Conservation (phyloP, 352 stramenopile species). For the Globisporangium camurandrum region DNA sequence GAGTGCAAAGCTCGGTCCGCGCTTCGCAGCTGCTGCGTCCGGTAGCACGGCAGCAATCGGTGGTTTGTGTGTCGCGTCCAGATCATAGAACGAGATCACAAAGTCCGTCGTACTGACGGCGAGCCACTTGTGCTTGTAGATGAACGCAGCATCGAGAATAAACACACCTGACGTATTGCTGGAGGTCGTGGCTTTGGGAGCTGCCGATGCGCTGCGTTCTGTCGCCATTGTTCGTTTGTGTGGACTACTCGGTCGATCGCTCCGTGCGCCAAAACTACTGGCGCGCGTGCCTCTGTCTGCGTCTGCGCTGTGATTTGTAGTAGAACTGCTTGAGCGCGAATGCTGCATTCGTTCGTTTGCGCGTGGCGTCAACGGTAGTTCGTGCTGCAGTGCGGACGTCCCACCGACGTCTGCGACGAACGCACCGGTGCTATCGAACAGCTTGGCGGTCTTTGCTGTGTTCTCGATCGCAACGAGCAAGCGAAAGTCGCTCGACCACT, state of each 20-base stretch:
- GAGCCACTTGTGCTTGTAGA: slow-evolving; percentile 51
- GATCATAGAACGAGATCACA: slow-evolving; percentile 74
- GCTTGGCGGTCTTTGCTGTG: slow-evolving; percentile 52
- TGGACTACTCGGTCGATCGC: slow-evolving; percentile 1
- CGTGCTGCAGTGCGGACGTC: slow-evolving; percentile 6
- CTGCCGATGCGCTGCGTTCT: neutral
- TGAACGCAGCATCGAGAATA: slow-evolving; percentile 61
- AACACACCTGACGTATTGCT: slow-evolving; percentile 20
- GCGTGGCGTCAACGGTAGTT: slow-evolving; percentile 7
- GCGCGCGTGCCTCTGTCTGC: neutral
- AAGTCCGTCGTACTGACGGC: slow-evolving; percentile 72
- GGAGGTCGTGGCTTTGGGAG: neutral
- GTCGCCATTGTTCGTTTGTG: neutral
- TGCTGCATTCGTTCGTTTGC: slow-evolving; percentile 7
- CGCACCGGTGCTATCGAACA: slow-evolving; percentile 49
- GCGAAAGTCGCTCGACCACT: slow-evolving; percentile 57
- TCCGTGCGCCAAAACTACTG: neutral
- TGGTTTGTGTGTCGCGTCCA: slow-evolving; percentile 43
- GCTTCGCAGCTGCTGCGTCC: slow-evolving; percentile 1
- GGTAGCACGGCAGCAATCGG: slow-evolving; percentile 9
- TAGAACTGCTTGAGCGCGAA: too few relatives aligned
- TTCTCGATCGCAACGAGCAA: slow-evolving; percentile 64
- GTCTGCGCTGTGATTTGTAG: too few relatives aligned
- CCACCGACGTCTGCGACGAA: slow-evolving; percentile 45
- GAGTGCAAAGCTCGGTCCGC: slow-evolving; percentile 26